Evolutionary conservation across 2,329 filamentous ascomycete species (phyloP), one percentile per base, ranked within the genome.

Genomic region (Trichophaea hybrida): DNA sequence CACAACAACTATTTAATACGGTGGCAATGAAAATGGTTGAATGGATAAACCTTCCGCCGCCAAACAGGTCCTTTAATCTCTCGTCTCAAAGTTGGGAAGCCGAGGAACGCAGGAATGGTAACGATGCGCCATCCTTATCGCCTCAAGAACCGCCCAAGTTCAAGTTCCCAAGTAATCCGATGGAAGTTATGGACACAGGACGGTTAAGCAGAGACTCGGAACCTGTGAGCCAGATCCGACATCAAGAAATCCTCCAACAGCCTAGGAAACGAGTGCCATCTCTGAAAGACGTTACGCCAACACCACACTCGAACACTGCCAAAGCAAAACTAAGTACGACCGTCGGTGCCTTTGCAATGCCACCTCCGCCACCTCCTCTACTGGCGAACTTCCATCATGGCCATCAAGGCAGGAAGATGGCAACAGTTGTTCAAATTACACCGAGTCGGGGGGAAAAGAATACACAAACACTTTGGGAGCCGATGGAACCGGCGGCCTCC

Each of bases 21-120:
- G 78, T 79, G 8, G 78, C 83, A 8, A 82, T 85, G 70, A 84
- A 82, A 67, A 85, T 85, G 80, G 68, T 85, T 2, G 82, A 85
- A 69, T 85, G 81, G 82, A 72, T 85, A 38, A 69, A 70, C 60
- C 66, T 69, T n/a, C 68, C 70, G 17, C 59, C 66, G 8, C 59
- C 61, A 7, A 51, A 58, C 31, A 57, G 37, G 4, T 40, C 48
- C 10, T 37, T 61, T 13, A 59, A 59, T 32, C 59, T 61, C 38
- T 59, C 24, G 33, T 57, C 48, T 24, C 1, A 43, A 32, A 43
- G 50, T 34, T 7, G 33, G 49, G 34, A 38, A 37, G 38, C 55
- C 40, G 33, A 44, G 15, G 31, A 44, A 31, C 44, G 43, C n/a
- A 34, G 40, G 34, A 46, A 40, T 37, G 48, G 53, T 2, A 55